A percentile compares a stretch with the other conserved stretches of the same genome.
Conservation (phyloP, 768 basidiomycete species). For the Jaapia argillacea region DNA sequence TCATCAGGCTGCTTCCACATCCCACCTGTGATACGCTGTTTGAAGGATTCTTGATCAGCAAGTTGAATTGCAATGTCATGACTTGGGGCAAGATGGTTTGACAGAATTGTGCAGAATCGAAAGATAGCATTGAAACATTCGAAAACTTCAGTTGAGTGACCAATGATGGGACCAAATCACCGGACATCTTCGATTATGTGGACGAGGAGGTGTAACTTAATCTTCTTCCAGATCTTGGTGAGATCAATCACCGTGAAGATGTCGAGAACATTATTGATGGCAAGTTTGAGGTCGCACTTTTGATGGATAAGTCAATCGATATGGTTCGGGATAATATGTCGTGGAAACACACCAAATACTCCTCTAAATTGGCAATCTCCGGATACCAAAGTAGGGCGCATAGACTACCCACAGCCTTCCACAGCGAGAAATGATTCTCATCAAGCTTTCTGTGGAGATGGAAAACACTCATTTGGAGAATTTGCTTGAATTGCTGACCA, state of each 20-base stretch:
- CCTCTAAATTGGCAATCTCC: constrained; percentile 17
- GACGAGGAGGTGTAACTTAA: constrained; percentile 23
- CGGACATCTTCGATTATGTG: constrained; percentile 20
- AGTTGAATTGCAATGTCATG: constrained; percentile 27
- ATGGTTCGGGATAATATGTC: background rate
- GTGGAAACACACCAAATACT: constrained; percentile 14
- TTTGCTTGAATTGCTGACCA: constrained; percentile 16
- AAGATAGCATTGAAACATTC: constrained; percentile 36
- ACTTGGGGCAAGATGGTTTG: constrained; percentile 34
- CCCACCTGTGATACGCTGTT: constrained; percentile 23
- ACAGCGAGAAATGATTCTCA: constrained; percentile 15
- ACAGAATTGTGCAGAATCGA: constrained; percentile 26
- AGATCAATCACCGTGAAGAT: constrained; percentile 17
- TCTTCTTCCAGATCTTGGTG: constrained; percentile 14
- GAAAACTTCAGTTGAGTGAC: constrained; percentile 26
- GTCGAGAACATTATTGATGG: constrained; percentile 12
- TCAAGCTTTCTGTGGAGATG: constrained; percentile 13
- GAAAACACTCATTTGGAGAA: constrained; percentile 11
- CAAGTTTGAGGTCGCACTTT: constrained; percentile 8
- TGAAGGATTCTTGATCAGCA: constrained; percentile 18
- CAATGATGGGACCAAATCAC: constrained; percentile 23
- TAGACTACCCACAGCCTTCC: constrained; percentile 21
- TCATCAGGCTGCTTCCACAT: constrained; percentile 12
- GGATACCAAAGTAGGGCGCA: constrained; percentile 20
- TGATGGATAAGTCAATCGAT: background rate